phyloP scores from a whole-genome alignment of 2,329 filamentous ascomycete genomes.

The Lanzia echinophila region DNA sequence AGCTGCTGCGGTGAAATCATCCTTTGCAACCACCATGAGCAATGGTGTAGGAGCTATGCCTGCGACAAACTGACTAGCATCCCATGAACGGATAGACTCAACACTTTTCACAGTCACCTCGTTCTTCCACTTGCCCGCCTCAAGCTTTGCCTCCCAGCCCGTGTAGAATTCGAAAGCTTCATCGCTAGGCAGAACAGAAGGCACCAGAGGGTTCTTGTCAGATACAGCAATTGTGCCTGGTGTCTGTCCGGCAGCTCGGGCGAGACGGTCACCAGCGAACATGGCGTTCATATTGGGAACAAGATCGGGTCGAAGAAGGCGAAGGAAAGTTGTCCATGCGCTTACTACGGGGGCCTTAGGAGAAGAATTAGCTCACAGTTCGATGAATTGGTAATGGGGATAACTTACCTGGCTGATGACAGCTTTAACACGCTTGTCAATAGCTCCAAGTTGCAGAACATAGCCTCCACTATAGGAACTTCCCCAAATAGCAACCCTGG shows the following conservation, averaged over 20 bases:
- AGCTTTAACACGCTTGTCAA: constrained; percentile 35
- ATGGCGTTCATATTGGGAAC: constrained; percentile 10
- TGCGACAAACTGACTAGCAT: constrained; percentile 29
- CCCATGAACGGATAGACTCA: constrained; percentile 25
- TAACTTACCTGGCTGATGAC: constrained; percentile 31
- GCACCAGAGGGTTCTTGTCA: constrained; percentile 26
- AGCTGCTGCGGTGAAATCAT: constrained; percentile 31
- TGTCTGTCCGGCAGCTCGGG: constrained; percentile 29
- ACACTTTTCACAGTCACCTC: constrained; percentile 32
- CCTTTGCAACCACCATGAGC: constrained; percentile 31
- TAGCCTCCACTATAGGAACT: constrained; percentile 35
- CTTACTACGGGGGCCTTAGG: constrained; percentile 26
- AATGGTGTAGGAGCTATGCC: constrained; percentile 35
- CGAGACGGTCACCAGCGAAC: constrained; percentile 28
- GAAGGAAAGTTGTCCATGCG: constrained; percentile 33
- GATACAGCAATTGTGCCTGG: constrained; percentile 30
- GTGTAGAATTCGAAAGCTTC: constrained; percentile 33
- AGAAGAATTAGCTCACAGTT: not conserved
- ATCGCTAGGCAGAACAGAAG: constrained; percentile 30
- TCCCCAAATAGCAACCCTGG: constrained; percentile 35
- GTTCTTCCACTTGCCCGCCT: constrained; percentile 34
- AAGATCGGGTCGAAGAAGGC: constrained; percentile 30
- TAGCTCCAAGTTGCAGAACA: constrained; percentile 33
- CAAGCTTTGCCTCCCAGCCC: constrained; percentile 19
- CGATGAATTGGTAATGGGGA: not conserved